These are phyloP conservation scores for Lachnellula subtilissima DNA, from an alignment of 2,329 filamentous ascomycete species.

Conservation along the genomic window DNA sequence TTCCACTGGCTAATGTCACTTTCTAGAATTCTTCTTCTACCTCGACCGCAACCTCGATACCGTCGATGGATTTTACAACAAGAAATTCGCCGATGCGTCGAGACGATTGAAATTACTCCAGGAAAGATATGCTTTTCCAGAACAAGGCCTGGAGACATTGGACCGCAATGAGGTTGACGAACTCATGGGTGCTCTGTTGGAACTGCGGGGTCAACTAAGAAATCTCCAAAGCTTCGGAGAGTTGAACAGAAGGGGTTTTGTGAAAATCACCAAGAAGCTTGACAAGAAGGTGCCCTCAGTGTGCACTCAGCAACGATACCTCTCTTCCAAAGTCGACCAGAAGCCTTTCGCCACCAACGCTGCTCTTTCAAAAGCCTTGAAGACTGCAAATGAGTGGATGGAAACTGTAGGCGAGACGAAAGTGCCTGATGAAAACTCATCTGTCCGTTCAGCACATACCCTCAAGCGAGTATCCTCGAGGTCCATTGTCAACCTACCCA, in stretches of 20 bases:
- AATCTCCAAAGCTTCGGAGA: constrained; percentile 98
- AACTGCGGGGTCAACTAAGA: constrained; percentile 78
- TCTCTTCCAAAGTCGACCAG: constrained; percentile 85
- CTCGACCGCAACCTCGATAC: constrained; percentile 96
- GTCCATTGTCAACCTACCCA: constrained; percentile 67
- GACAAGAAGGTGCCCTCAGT: constrained; percentile 85
- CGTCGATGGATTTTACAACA: constrained; percentile 95
- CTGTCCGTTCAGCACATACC: constrained; percentile 63
- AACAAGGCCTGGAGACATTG: constrained; percentile 64
- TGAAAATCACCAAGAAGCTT: constrained; percentile 98
- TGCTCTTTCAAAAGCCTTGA: constrained; percentile 53
- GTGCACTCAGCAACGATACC: constrained; percentile 76
- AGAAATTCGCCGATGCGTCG: constrained; percentile 80
- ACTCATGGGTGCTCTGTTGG: constrained; percentile 81
- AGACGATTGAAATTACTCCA: constrained; percentile 81
- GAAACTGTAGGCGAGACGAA: constrained; percentile 75
- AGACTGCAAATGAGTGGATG: constrained; percentile 84
- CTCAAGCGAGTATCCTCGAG: constrained; percentile 73
- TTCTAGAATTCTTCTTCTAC: constrained; percentile 88
- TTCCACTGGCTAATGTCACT: constrained; percentile 20
- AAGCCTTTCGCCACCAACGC: constrained; percentile 79
- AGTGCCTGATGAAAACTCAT: constrained; percentile 68
- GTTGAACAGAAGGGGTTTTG: constrained; percentile 89
- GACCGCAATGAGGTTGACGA: constrained; percentile 90
- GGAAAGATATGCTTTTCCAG: constrained; percentile 75